These are phyloP conservation scores for Rhypophila decipiens DNA, from an alignment of 495 filamentous ascomycete species.

Conservation along the genomic window DNA sequence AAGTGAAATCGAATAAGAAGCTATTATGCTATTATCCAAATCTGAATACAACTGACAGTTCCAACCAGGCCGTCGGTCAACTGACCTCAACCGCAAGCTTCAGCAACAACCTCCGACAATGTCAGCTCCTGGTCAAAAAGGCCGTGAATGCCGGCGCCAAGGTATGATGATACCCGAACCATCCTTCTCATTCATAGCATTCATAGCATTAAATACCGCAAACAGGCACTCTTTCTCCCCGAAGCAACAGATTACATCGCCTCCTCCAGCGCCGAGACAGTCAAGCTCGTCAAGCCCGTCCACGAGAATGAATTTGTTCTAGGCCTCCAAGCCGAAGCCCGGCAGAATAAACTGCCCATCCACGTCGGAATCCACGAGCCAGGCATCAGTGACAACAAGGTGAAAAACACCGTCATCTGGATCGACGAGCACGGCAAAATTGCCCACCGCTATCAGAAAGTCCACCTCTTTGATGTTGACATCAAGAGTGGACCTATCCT, in stretches of 20 bases:
- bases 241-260: slow-evolving; percentile 90
- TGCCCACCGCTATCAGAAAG: slow-evolving; percentile 48
- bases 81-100: slow-evolving; percentile 78
- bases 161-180: slow-evolving; percentile 31
- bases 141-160: slow-evolving; percentile 71
- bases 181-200: slow-evolving; percentile 5
- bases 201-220: too few relatives aligned
- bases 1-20: too few relatives aligned
- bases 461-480: slow-evolving; percentile 42
- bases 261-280: slow-evolving; percentile 54
- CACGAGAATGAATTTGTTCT: slow-evolving; percentile 54
- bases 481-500: slow-evolving; percentile 21
- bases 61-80: slow-evolving; percentile 78
- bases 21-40: too few relatives aligned
- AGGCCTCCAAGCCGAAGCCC: slow-evolving; percentile 64
- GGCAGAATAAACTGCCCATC: slow-evolving; percentile 55
- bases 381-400: slow-evolving; percentile 18
- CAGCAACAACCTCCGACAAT: slow-evolving; percentile 71
- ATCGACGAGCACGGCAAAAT: slow-evolving; percentile 35
- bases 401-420: slow-evolving; percentile 44
- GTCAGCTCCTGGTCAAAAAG: slow-evolving; percentile 61
- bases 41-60: too few relatives aligned
- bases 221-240: slow-evolving; percentile 78
- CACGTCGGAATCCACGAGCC: slow-evolving; percentile 76
- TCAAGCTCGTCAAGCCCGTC: slow-evolving; percentile 57